These are phyloP conservation scores for Geranomyces michiganensis DNA, from an alignment of 192 early-diverging fungal species.

Conservation along the genomic window DNA sequence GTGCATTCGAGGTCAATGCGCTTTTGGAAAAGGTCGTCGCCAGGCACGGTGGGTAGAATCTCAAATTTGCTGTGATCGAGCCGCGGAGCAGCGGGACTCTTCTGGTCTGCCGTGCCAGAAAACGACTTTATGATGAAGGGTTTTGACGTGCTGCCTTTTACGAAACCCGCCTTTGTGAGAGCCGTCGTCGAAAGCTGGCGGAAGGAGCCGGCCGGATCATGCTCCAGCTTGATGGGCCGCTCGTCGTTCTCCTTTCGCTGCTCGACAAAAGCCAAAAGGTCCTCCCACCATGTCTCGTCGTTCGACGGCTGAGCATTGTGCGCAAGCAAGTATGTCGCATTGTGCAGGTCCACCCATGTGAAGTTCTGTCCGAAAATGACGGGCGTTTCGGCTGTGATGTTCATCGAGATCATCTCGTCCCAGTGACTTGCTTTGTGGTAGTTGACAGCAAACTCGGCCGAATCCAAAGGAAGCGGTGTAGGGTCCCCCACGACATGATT, in stretches of 20 bases:
- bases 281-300: not conserved
- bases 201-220: not conserved
- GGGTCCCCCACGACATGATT: no score
- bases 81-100: not conserved
- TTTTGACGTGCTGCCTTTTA: not conserved
- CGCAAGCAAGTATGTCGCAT: not conserved
- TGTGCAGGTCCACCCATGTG: not conserved
- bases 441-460: not conserved
- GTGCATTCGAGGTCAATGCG: not conserved
- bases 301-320: not conserved
- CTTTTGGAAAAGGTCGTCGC: not conserved
- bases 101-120: not conserved
- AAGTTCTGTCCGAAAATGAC: not conserved
- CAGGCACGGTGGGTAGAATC: not conserved
- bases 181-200: no score
- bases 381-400: not conserved
- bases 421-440: not conserved
- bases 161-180: no score
- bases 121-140: not conserved
- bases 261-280: not conserved
- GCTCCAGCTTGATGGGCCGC: not conserved
- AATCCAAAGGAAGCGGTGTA: no score
- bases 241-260: no score
- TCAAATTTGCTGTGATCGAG: not conserved
- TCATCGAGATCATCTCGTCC: not conserved